Base-by-base conservation (phyloP, 192 early-diverging fungal species). In the Backusella circina region DNA sequence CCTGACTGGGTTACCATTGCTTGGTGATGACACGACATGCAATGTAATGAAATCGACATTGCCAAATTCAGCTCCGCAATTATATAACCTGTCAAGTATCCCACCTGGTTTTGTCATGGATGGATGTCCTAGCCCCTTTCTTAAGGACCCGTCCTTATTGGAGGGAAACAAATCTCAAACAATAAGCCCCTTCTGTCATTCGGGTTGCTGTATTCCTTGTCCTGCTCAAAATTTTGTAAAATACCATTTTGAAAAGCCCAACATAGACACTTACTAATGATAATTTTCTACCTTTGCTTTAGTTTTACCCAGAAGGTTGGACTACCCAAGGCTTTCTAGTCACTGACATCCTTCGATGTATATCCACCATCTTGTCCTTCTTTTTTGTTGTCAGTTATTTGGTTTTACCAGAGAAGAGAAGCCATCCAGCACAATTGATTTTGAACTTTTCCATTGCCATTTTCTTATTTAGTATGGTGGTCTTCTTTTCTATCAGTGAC, bases 131-230 rank as follows among this genome's bases (percentile, higher is more conserved):
- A 9, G 78, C 5, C 86, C 86, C 12, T 87, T 87, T 54, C 31
- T 85, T 18, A 72, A 3, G 0, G 86, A 87, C 57, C 83, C 84
- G 0, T 23, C 70, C 10, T 51, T 71, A n/a, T 28, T 28, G 71
- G 75, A 54, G 16, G 73, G 6, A 51, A 51, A n/a, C 73, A 65
- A 38, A 73, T 73, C 13, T 72, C 78, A 3, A 32, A 73, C 10
- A 77, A 76, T 41, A 3, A 33, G 1, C 18, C 47, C 18, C 21
- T 80, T 70, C 35, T 88, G 87, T 51, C 70, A 67, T 36, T 71
- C 72, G 30, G 85, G 85, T 44, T 88, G 87, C 57, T 88, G 87
- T 77, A 38, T 88, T 41, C 87, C 87, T 23, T 88, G 87, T 65
- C 87, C 87, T 1, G 80, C 79, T 1, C 83, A 84, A 70, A 82